Percentiles rank a stretch among this genome's conserved stretches.
These are phyloP conservation scores for Lotmaria passim DNA, from an alignment of 208 protist species.

Conservation along the genomic window DNA sequence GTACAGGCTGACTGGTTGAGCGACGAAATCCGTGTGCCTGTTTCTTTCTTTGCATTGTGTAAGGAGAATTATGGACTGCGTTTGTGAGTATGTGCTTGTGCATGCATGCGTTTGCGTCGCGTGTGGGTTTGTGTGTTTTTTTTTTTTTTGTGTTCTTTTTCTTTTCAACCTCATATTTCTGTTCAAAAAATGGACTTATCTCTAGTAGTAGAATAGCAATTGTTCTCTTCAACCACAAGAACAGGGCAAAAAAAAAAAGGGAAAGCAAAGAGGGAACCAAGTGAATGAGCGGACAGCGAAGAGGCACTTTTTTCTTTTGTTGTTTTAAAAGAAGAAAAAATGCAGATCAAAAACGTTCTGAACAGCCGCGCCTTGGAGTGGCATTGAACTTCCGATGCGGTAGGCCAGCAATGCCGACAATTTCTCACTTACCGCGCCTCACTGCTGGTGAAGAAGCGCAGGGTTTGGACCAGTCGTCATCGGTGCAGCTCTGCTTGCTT, in stretches of 20 bases:
- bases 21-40: not conserved
- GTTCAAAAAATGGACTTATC: constrained; percentile 1
- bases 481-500: too few relatives aligned
- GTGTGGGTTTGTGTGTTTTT: constrained; percentile 7
- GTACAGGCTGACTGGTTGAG: not conserved
- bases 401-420: too few relatives aligned
- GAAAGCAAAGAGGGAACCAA: not conserved
- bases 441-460: too few relatives aligned
- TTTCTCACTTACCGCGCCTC: too few relatives aligned
- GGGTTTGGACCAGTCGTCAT: too few relatives aligned
- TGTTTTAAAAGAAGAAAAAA: too few relatives aligned
- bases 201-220: constrained; percentile 24
- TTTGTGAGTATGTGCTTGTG: not conserved
- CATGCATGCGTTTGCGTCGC: not conserved
- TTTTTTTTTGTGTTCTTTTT: not conserved
- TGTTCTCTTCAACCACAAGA: constrained; percentile 9
- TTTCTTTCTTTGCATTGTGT: not conserved
- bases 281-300: not conserved
- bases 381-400: too few relatives aligned
- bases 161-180: not conserved
- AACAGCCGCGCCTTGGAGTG: too few relatives aligned
- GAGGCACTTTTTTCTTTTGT: too few relatives aligned
- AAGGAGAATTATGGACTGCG: too few relatives aligned
- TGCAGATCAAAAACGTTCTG: too few relatives aligned
- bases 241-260: constrained; percentile 24